Percentiles rank a stretch among this genome's conserved stretches.
These are phyloP conservation scores for Eucalyptus urophylla DNA, from an alignment of 345 rosid genomes.

Conservation along the genomic window DNA sequence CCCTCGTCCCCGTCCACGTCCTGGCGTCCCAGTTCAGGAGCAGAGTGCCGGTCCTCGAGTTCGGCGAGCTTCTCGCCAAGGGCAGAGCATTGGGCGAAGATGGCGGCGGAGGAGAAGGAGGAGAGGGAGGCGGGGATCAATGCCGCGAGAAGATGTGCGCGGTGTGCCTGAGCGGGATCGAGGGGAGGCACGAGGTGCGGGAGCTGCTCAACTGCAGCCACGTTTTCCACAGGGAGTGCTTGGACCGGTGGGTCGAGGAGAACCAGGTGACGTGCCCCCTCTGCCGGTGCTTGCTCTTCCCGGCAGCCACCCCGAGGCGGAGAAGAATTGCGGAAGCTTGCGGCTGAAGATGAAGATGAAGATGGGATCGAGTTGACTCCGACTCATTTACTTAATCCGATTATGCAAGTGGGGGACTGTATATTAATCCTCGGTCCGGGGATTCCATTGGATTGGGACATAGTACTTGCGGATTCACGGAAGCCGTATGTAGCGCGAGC, in stretches of 20 bases:
- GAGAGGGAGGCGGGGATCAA: not conserved
- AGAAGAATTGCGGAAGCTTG: not conserved
- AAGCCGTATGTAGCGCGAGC: not conserved
- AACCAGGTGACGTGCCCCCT: slow-evolving; percentile 38
- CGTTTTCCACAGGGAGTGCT: slow-evolving; percentile 30
- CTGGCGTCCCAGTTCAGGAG: slow-evolving; percentile 14
- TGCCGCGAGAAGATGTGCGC: slow-evolving; percentile 1
- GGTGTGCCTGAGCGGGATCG: slow-evolving; percentile 24
- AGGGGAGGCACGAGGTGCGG: slow-evolving; percentile 12
- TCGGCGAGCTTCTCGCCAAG: not conserved
- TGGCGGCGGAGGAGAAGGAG: not conserved
- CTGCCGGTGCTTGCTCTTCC: slow-evolving; percentile 24
- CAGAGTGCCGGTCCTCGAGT: slow-evolving; percentile 11
- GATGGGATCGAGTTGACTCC: not conserved
- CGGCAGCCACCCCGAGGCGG: not conserved
- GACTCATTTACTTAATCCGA: not conserved
- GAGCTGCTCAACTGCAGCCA: slow-evolving; percentile 26
- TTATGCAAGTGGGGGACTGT: not conserved
- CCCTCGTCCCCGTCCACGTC: slow-evolving; percentile 9
- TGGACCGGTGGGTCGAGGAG: slow-evolving; percentile 31
- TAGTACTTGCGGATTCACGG: not conserved
- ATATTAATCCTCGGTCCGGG: not conserved
- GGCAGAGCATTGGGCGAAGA: not conserved
- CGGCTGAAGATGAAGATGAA: not conserved
- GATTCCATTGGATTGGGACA: not conserved